Evolutionary conservation across 805 yeast genomes (phyloP).

Genomic region (Tetrapisispora pingtungensis): DNA sequence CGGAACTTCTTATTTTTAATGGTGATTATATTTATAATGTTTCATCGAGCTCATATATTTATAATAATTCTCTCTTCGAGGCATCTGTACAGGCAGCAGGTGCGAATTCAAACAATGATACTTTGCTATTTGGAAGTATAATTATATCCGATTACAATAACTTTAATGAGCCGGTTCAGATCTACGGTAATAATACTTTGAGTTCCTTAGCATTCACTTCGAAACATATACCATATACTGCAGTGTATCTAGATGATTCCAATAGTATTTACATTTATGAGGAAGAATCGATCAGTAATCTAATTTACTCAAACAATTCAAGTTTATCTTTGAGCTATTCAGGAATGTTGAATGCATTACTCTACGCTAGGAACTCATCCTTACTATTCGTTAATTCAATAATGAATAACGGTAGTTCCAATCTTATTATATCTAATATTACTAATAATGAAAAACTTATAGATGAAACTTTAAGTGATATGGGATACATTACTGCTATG

Average conservation of each 20-base stretch:
- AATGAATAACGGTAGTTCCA: slow-evolving; percentile 2
- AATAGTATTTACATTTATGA: slow-evolving; percentile 46
- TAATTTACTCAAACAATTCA: background rate
- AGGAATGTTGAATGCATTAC: background rate
- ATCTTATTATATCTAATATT: slow-evolving; percentile 26
- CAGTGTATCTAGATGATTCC: slow-evolving; percentile 38
- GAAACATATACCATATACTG: slow-evolving; percentile 21
- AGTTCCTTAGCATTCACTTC: background rate
- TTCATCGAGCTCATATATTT: slow-evolving; percentile 11
- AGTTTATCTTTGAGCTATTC: background rate
- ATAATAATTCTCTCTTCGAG: slow-evolving; percentile 19
- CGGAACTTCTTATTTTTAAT: slow-evolving; percentile 19
- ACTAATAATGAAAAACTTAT: slow-evolving; percentile 38
- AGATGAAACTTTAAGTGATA: slow-evolving; percentile 29
- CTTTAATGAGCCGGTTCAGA: slow-evolving; percentile 13
- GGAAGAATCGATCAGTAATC: slow-evolving; percentile 19
- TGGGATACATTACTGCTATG: slow-evolving; percentile 34
- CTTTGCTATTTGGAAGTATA: slow-evolving; percentile 28
- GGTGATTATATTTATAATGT: slow-evolving; percentile 24
- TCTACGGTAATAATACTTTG: slow-evolving; percentile 12
- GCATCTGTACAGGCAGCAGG: slow-evolving; percentile 21
- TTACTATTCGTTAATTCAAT: slow-evolving; percentile 9
- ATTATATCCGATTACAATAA: slow-evolving; percentile 9
- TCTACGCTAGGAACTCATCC: background rate
- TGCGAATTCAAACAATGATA: slow-evolving; percentile 24